Evolutionary conservation across 208 protist species (phyloP), one percentile per base, ranked within the genome.

Genomic region (Herpetomonas muscarum): DNA sequence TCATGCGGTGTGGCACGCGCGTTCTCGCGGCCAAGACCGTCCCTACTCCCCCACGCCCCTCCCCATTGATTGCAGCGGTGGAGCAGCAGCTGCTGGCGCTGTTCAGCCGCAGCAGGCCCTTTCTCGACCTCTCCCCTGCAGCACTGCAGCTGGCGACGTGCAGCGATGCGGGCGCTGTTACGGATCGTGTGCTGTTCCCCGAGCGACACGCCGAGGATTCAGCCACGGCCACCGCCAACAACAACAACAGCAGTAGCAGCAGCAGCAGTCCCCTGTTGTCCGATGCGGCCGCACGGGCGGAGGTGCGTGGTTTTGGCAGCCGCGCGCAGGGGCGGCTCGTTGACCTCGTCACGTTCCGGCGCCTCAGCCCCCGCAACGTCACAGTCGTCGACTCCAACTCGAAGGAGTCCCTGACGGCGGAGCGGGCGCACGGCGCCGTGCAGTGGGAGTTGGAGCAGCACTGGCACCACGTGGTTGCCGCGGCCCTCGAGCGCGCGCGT

Each of bases 371-470:
- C 4, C 41, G 41, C 41, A 46, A 19, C 41, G 19, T 22, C 15
- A 46, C 41, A 7, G 19, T 19, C 5, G 41, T 46, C 15, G 41
- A 46, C 41, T 6, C 41, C 41, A 46, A 46, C 41, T 46, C 41
- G 15, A 46, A 46, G 41, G 15, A 46, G 9, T 7, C 17, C 15
- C 15, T 7, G 15, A 22, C 22, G 5, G 10, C 10, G 4, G 71
- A 78, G 47, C 28, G 72, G 1, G 21, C 37, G 19, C 74, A 70
- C 59, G 39, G 61, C 26, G 66, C 61, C 13, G n/a, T 88, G 19
- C 25, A 56, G 19, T 30, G 63, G 10, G 81, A 88, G 29, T 32
- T 76, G 29, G 2, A 48, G 0, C 29, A 64, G 17, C 51, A 70
- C 13, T 68, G 79, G 63, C 13, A 19, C 0, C 57, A 57, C 47